phyloP scores from a whole-genome alignment of 768 basidiomycete species.

The Chalciporus pseudorubinellus region DNA sequence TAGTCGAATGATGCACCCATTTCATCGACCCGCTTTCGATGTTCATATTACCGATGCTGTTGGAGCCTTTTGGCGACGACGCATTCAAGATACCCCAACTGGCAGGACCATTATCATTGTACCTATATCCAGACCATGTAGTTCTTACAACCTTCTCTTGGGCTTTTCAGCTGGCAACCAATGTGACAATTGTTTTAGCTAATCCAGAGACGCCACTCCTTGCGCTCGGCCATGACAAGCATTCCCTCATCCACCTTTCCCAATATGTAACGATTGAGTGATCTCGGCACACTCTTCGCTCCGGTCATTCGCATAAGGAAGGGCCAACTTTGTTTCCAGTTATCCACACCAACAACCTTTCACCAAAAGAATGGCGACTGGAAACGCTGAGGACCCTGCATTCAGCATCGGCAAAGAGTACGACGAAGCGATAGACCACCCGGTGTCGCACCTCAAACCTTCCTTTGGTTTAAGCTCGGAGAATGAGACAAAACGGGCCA shows the following conservation, averaged over 20 bases:
- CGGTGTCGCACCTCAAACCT: no score
- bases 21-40: conserved; percentile 12
- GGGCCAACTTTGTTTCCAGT: no score
- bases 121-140: conserved; percentile 14
- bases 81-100: conserved; percentile 24
- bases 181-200: no score
- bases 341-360: no score
- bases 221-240: no score
- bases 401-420: neutral
- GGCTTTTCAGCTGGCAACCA: neutral
- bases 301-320: no score
- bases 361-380: no score
- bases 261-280: no score
- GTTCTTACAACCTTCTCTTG: conserved; percentile 1
- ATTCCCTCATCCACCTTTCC: no score
- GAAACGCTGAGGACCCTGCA: neutral
- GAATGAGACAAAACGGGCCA: conserved; percentile 35
- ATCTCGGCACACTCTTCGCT: no score
- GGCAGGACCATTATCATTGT: conserved; percentile 31
- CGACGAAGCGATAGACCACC: neutral
- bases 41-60: conserved; percentile 10
- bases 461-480: neutral
- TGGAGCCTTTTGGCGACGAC: conserved; percentile 9
- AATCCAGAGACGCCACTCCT: no score
- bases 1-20: conserved; percentile 16